Base-by-base conservation (phyloP, 1,139 yeast genomes). In the Yarrowia galli region DNA sequence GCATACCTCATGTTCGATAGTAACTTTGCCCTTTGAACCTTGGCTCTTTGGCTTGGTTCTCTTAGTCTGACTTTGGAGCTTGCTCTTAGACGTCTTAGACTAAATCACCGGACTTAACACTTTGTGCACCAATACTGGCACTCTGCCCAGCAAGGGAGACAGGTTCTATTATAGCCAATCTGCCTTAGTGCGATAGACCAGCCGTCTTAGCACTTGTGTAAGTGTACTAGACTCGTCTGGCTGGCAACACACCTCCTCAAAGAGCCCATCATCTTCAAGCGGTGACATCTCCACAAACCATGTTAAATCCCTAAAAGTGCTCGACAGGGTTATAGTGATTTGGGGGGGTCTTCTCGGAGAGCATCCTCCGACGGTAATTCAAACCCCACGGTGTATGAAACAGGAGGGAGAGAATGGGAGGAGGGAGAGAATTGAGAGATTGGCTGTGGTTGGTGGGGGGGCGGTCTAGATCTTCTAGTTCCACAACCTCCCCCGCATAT, bases 101-200 rank as follows among this genome's bases (percentile, higher is more conserved):
- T n/a, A n/a, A n/a, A n/a, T 36, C 60, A 23, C 56, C 60, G 60
- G 60, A 53, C 32, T 53, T 53, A n/a, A n/a, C n/a, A n/a, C n/a
- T n/a, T n/a, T n/a, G n/a, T n/a, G n/a, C n/a, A n/a, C n/a, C n/a
- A n/a, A 38, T 20, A 8, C 32, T 28, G 32, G 32, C 1, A n/a
- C n/a, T n/a, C n/a, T n/a, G n/a, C n/a, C n/a, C n/a, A 2, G 32
- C 32, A 28, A 28, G 9, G 32, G 8, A 28, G 28, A 25, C 35
- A n/a, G 15, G 20, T 23, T 8, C 20, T 46, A 46, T 25, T 32
- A 46, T 25, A 23, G 51, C 32, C 49, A 45, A 22, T 22, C 15
- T 23, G 35, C 51, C 35, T 46, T 46, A 23, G 35, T 23, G 35
- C 35, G 51, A 46, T 22, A 23, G 20, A 23, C 51, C 13, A 22